Base-by-base conservation (phyloP, 2,329 filamentous ascomycete species). In the Fusarium temperatum region DNA sequence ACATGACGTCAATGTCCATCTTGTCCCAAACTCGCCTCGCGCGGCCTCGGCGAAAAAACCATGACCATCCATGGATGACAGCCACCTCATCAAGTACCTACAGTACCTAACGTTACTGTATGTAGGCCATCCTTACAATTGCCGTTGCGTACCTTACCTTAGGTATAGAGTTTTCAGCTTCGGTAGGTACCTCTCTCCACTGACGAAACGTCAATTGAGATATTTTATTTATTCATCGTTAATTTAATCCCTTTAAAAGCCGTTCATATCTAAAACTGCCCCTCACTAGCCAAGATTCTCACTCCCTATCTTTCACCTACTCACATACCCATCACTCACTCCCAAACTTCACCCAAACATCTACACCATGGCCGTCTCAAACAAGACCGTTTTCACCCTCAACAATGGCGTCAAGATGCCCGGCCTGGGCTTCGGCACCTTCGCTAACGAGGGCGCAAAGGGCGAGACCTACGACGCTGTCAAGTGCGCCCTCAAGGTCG, bases 381-480 rank as follows among this genome's bases (percentile, higher is more conserved):
- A 79, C 69, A 80, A 79, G 60, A 76, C 72, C 53, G 83, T 79
- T 8, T 86, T 84, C 76, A 86, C 83, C 45, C 82, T 87, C 68
- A 85, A 84, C 81, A 86, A 87, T 72, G 85, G 85, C 66, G 87
- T 91, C 67, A 86, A 85, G 79, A 89, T 92, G 74, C 90, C 90
- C 69, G 89, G 85, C 54, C 82, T 92, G 38, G 90, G 90, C 32
- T 92, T 92, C 77, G 90, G 90, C 75, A 92, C 90, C 75, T 92
- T 91, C 78, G 88, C 89, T 80, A 92, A 88, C 81, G 91, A 93
- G 83, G 91, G 81, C 36, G 73, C 81, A 32, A 77, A 77, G 71
- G 77, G 77, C 3, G 77, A 78, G 65, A 78, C 77, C 39, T 78
- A 78, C 72, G 72, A 78, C 47, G 79, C 80, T 42, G 79, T 83